These are phyloP conservation scores for Detonula confervacea DNA, from an alignment of 352 stramenopile genomes.

Conservation along the genomic window DNA sequence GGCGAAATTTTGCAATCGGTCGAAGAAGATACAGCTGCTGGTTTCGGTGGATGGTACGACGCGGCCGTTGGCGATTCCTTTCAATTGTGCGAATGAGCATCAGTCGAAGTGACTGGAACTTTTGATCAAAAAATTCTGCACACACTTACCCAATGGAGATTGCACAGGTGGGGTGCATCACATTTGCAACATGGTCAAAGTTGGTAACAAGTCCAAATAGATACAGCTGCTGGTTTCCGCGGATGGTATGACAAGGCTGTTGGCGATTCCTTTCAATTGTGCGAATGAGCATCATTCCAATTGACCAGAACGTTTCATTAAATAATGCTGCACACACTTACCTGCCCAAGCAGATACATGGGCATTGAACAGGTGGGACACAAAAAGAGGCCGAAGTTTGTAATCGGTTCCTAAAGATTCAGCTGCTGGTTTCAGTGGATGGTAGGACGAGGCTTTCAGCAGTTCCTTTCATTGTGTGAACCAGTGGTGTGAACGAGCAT, in stretches of 20 bases:
- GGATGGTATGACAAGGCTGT: constrained; percentile 67
- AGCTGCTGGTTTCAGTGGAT: constrained; percentile 68
- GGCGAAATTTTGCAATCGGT: constrained; percentile 73
- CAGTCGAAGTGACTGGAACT: constrained; percentile 16
- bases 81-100: constrained; percentile 40
- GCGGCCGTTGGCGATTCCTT: constrained; percentile 75
- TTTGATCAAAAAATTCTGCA: too few species aligned
- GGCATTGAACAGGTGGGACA: too few species aligned
- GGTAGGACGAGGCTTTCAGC: constrained; percentile 73
- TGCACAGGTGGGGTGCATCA: too few species aligned
- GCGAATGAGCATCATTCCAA: constrained; percentile 24
- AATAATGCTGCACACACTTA: too few species aligned
- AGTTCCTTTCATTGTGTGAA: too few species aligned
- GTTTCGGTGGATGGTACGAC: constrained; percentile 72
- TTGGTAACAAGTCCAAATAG: constrained; percentile 73
- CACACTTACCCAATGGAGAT: too few species aligned
- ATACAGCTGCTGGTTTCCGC: constrained; percentile 70
- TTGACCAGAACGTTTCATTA: too few species aligned
- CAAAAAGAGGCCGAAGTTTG: constrained; percentile 76
- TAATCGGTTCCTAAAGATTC: constrained; percentile 71
- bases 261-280: constrained; percentile 75
- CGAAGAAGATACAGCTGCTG: constrained; percentile 76
- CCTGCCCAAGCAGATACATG: too few species aligned
- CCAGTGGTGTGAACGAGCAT: constrained; percentile 27
- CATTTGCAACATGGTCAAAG: constrained; percentile 75